phyloP scores from a whole-genome alignment of 768 basidiomycete genomes.

The Pulveroboletus sp. region DNA sequence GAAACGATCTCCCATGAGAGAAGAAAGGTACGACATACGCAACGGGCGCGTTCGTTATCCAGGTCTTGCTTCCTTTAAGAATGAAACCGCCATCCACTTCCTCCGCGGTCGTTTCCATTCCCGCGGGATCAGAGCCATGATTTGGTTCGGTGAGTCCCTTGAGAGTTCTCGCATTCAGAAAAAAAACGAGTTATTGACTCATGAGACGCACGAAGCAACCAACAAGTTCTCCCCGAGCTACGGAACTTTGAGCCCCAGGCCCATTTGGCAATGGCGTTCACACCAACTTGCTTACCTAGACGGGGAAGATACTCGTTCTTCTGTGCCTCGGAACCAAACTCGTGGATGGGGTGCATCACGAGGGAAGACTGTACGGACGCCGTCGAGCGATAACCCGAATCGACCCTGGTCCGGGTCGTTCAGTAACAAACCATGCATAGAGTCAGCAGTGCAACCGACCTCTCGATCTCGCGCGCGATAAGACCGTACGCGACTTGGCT shows the following conservation, averaged over 20 bases:
- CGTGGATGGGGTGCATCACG: conserved; percentile 91
- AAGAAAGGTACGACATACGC: conserved; percentile 50
- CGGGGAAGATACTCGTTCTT: conserved; percentile 88
- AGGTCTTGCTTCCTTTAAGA: conserved; percentile 91
- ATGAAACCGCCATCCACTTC: conserved; percentile 83
- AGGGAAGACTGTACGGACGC: conserved; percentile 95
- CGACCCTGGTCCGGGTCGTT: conserved; percentile 52
- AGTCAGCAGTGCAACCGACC: conserved; percentile 40
- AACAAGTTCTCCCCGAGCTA: conserved; percentile 80
- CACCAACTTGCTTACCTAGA: conserved; percentile 52
- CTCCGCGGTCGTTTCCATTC: conserved; percentile 92
- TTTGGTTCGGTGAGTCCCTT: conserved; percentile 96
- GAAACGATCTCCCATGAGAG: conserved; percentile 4
- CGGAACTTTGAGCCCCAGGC: conserved; percentile 6
- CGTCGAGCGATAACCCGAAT: conserved; percentile 94
- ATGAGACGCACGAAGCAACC: conserved; percentile 81
- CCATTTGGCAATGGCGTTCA: not conserved
- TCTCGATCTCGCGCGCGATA: conserved; percentile 89
- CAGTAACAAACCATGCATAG: not conserved
- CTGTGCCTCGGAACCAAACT: conserved; percentile 86
- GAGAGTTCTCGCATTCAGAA: conserved; percentile 1
- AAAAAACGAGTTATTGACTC: not conserved
- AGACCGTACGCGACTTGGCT: conserved; percentile 92
- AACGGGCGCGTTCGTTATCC: conserved; percentile 93
- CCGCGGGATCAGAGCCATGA: conserved; percentile 94